Base-by-base conservation (phyloP, 2,329 filamentous ascomycete genomes). In the Graphilbum ipis-grandicollis region DNA sequence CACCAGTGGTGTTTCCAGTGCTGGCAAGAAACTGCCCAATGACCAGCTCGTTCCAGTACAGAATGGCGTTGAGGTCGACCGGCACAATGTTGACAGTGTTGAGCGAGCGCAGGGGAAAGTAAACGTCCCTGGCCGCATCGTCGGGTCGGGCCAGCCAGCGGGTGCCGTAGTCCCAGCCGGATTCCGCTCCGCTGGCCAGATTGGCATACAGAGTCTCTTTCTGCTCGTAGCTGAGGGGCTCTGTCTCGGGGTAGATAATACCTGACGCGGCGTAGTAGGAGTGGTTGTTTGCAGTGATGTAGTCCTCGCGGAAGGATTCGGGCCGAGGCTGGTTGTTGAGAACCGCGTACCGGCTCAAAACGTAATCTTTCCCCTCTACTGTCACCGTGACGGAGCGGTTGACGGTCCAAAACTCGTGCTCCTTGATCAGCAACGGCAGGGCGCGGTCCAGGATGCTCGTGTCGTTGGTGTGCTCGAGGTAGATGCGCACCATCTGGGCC, bases 281-380 rank as follows among this genome's bases (percentile, higher is more conserved):
- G 21, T 53, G 46, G 48, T 79, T 80, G 48, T 63, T 76, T n/a
- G 71, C 75, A 0, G 71, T 75, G 22, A 63, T 52, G 46, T 70
- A 79, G 51, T 80, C 75, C 46, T 79, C 75, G 19, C 64, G 60
- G 52, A 68, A 80, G 0, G 72, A 77, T 51, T 80, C 75, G 2
- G 75, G 75, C 2, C 75, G 66, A 2, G 75, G 75, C 46, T 75
- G 67, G 2, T 66, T 78, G 51, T 79, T 79, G 12, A 56, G 51
- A 7, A 79, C 75, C 3, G 62, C 61, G 47, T 46, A 75, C 60
- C 61, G 62, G 41, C 72, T 71, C 10, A 79, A 57, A 4, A 55
- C 61, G 45, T 74, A 72, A 39, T 54, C 57, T 21, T 55, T 52
- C 39, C 57, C 49, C 13, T 55, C 55, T 3, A 56, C 54, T 0